Evolutionary conservation across 306 rosid species (phyloP), one percentile per base, ranked within the genome.

Genomic region (Dicorynia guianensis): DNA sequence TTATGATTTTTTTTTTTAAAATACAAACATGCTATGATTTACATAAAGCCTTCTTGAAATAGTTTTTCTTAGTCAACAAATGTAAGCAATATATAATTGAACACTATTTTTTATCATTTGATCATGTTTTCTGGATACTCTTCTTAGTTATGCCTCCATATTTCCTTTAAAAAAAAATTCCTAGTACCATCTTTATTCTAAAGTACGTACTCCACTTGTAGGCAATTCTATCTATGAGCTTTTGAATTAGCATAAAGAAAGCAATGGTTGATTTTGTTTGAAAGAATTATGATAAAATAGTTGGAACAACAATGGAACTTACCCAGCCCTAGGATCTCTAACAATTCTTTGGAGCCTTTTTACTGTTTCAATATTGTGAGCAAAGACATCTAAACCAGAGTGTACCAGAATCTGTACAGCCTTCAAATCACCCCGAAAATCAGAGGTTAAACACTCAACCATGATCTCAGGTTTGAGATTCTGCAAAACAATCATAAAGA

Each of bases 261-360:
- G 19, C 11, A 63, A 81, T 25, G 36, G 40, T 35, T 60, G 48
- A 47, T 62, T 42, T 42, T 63, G 35, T 40, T 18, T 63, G 53
- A 40, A 47, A 47, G 52, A 47, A 55, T 57, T 58, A 55, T 50
- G 48, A 58, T 61, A 71, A 71, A 58, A 53, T 36, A 70, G 38
- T 46, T 25, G 53, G 25, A 62, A 13, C 5, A 25, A 66, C 33
- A 67, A 33, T 70, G 79, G 38, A 69, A 62, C 93, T 87, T 67
- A 94, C 98, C 97, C 98, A 56, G 98, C 98, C 68, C 97, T 90
- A 47, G 98, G 97, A 80, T 95, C 98, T 81, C 98, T 87, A 36
- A 95, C 98, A 79, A 95, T 86, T 79, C 97, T 80, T 71, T 95
- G 98, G 42, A 95, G 98, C 58, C 96, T 90, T 85, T 90, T 95